Evolutionary conservation across 192 early-diverging fungal genomes (phyloP).

Genomic region (Coemansia aciculifera): DNA sequence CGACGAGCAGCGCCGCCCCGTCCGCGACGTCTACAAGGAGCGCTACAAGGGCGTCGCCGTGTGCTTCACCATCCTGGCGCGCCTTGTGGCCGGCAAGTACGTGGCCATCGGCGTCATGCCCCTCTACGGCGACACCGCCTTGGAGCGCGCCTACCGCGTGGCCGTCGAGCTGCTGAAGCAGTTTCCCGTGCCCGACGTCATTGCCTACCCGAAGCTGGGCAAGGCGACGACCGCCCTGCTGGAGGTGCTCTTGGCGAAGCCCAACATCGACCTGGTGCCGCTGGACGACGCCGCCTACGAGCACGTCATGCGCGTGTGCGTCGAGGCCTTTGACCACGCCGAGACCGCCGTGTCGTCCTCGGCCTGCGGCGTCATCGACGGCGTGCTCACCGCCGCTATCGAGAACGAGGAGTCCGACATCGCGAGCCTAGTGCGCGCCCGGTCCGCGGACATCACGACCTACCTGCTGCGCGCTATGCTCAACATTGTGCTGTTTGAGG

Average conservation of each 20-base stretch:
- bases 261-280: conserved; percentile 63
- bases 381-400: conserved; percentile 67
- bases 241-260: conserved; percentile 68
- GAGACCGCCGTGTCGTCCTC: conserved; percentile 60
- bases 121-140: conserved; percentile 79
- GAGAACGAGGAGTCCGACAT: conserved; percentile 34
- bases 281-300: conserved; percentile 60
- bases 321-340: conserved; percentile 66
- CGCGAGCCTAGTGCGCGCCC: conserved; percentile 29
- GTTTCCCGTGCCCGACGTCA: conserved; percentile 74
- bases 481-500: conserved; percentile 79
- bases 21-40: conserved; percentile 57
- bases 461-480: conserved; percentile 68
- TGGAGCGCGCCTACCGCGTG: conserved; percentile 64
- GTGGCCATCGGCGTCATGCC: conserved; percentile 91
- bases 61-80: conserved; percentile 72
- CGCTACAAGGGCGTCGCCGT: conserved; percentile 75
- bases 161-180: conserved; percentile 69
- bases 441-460: conserved; percentile 61
- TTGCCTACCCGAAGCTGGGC: conserved; percentile 62
- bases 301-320: conserved; percentile 74
- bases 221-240: conserved; percentile 63
- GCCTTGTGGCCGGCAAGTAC: conserved; percentile 75
- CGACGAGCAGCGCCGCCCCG: conserved; percentile 8
- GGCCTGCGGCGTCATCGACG: conserved; percentile 72